Base-by-base conservation (phyloP, 2,329 filamentous ascomycete genomes). In the Chrysoporthe puriensis region DNA sequence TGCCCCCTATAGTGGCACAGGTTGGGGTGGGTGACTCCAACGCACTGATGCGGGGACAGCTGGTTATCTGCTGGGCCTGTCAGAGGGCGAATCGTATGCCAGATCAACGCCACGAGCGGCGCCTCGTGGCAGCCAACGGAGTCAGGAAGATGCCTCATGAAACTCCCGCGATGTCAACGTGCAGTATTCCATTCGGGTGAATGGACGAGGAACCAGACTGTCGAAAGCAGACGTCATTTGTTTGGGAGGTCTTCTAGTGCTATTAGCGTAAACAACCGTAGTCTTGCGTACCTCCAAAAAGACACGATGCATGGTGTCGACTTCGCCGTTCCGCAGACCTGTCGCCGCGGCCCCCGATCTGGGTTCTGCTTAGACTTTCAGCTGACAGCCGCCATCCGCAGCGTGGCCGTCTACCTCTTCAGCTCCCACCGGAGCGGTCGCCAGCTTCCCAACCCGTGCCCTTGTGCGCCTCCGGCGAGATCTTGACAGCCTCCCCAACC, bases 221-320 rank as follows among this genome's bases (percentile, higher is more conserved):
- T 50, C 56, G 56, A 40, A 64, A 58, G 63, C 46, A 60, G 42
- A 66, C 60, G 32, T 48, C 56, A 26, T 61, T 42, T 21, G 21
- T 61, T 63, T 32, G 48, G 14, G 52, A 66, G 43, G 48, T 52
- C 56, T 61, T 66, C 63, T 64, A 63, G 34, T 59, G 56, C 64
- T 64, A 64, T 69, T 69, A 69, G 67, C 61, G 63, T 21, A 62
- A 46, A 60, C 42, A 66, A 36, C 44, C 57, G 21, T 59, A 50
- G 40, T 21, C 44, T 58, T 63, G 63, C 67, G 18, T 69, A 69
- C 67, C 67, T 69, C 64, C 67, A 40, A 34, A 34, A 40, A 40
- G 54, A 57, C 54, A 18, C 16, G 16, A 57, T 57, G 54, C 54
- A n/a, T 40, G 32, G 13, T 32, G 46, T 50, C 44, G 63, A 65